These are phyloP conservation scores for Passiflora organensis DNA, from an alignment of 345 rosid genomes.

Conservation along the genomic window DNA sequence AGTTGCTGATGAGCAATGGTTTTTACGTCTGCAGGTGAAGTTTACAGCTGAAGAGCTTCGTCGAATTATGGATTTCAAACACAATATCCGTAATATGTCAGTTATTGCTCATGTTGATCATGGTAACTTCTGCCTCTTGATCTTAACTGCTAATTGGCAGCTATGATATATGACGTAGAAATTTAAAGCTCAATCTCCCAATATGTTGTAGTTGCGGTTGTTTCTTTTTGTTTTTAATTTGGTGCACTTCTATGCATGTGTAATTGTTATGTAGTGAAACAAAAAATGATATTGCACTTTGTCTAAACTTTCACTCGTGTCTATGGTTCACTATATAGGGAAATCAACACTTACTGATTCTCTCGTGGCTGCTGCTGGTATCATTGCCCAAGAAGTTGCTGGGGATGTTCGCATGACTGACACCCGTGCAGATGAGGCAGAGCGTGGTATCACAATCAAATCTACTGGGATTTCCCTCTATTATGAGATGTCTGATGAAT, in stretches of 20 bases:
- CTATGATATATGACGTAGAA: neutral
- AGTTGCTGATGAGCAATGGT: too few relatives aligned
- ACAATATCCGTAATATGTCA: constrained; percentile 69
- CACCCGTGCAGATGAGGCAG: constrained; percentile 79
- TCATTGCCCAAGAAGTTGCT: constrained; percentile 82
- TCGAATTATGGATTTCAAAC: constrained; percentile 54
- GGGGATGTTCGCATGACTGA: constrained; percentile 93
- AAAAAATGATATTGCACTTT: too few relatives aligned
- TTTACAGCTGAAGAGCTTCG: constrained; percentile 65
- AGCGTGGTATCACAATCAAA: constrained; percentile 82
- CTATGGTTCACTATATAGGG: too few relatives aligned
- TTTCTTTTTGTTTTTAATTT: neutral
- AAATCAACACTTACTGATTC: constrained; percentile 83
- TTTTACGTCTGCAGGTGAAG: constrained; percentile 35
- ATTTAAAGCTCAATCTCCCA: neutral
- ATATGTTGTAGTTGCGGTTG: neutral
- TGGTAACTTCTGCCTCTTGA: constrained; percentile 24
- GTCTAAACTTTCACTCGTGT: too few relatives aligned
- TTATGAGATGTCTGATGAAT: constrained; percentile 51
- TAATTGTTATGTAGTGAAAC: too few relatives aligned
- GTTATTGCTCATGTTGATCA: constrained; percentile 79
- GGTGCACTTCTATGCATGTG: neutral
- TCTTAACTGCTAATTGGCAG: neutral
- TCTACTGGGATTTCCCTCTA: constrained; percentile 82
- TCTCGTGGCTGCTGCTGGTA: constrained; percentile 92